These are phyloP conservation scores for Tritrichomonas foetus DNA, from an alignment of 208 protist species.

Conservation along the genomic window DNA sequence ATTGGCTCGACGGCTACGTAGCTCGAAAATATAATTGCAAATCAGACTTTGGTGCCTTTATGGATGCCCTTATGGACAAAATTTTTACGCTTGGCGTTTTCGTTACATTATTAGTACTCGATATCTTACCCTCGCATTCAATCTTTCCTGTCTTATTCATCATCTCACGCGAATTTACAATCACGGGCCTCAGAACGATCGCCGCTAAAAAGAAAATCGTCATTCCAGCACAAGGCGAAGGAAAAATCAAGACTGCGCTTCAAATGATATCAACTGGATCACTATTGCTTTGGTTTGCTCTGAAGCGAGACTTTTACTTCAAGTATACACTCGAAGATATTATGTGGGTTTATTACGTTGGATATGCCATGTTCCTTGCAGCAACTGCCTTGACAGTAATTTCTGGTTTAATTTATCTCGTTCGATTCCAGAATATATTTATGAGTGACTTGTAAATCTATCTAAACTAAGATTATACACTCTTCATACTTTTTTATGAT, in stretches of 20 bases:
- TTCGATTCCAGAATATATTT: neutral
- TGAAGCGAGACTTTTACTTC: neutral
- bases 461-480: too few relatives aligned
- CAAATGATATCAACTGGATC: neutral
- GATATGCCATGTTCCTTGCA: neutral
- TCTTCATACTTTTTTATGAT: too few relatives aligned
- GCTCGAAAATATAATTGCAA: neutral
- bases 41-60: neutral
- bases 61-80: conserved; percentile 20
- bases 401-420: neutral
- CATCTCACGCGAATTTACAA: neutral
- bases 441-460: too few relatives aligned
- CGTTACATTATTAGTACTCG: neutral
- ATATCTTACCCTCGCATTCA: neutral
- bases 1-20: conserved; percentile 28
- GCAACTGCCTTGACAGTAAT: neutral
- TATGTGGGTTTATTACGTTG: neutral
- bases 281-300: neutral
- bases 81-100: conserved; percentile 32
- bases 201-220: neutral
- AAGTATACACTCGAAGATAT: neutral
- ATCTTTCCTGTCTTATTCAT: neutral
- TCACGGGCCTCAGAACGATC: neutral
- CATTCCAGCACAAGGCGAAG: neutral
- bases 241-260: neutral